Base-by-base conservation (phyloP, 306 rosid species). In the Quercus gilva region DNA sequence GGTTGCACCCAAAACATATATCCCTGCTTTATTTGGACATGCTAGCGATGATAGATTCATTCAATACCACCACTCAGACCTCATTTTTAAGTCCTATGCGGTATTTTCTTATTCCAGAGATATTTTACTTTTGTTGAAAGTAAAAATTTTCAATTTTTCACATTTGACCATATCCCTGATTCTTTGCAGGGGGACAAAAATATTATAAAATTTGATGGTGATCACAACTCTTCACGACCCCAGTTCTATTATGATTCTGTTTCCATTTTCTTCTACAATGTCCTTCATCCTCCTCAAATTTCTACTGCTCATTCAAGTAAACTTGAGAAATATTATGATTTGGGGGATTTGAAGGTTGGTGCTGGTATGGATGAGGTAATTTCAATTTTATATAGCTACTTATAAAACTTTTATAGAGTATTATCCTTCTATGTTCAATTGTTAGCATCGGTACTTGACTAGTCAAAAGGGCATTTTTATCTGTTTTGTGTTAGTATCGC, bases 141-240 rank as follows among this genome's bases (percentile, higher is more conserved):
- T 4, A 35, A 9, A 67, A 68, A 52, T 81, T 68, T 69, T 52
- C 43, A 55, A 35, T 17, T 55, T 70, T 53, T 49, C 43, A 60
- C 17, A 58, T 77, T 73, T 84, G 64, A 77, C 56, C 29, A 56
- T 61, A 20, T 52, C 58, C 78, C 83, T 83, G 71, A 78, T 76
- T 76, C 71, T 86, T 56, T 76, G 81, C 85, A 95, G 99, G 99
- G 98, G 69, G 93, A 91, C 76, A 95, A 93, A 88, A 93, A 91
- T 82, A 80, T 89, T 77, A 85, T 91, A 70, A 91, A 89, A 68
- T 93, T 95, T 81, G 92, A 88, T 49, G 99, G 99, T 55, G 99
- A 95, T 88, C 99, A 95, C 85, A 95, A 95, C 88, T 89, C 99
- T 69, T 87, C 91, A 74, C 92, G 99, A 80, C 98, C 99, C n/a